Conservation (phyloP, 805 yeast species). For the Cyberlindnera misumaiensis region DNA sequence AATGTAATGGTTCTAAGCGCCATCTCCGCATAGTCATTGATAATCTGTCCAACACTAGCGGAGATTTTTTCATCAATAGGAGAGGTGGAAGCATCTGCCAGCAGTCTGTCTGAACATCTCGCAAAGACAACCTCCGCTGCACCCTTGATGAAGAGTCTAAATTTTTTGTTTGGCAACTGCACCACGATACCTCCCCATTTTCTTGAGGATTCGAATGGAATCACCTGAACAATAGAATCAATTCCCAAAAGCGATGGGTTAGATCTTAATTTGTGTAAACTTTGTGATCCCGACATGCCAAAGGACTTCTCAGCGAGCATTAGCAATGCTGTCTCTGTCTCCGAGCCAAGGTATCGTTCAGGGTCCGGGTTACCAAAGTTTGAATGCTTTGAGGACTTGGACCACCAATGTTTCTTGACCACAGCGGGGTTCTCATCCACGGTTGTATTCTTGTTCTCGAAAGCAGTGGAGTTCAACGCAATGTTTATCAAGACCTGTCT, state of each 20-base stretch:
- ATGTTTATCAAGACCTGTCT: conserved; percentile 47
- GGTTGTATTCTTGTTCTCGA: conserved; percentile 48
- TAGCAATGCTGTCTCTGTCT: conserved; percentile 88
- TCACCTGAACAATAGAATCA: conserved; percentile 50
- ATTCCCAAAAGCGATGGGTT: conserved; percentile 25
- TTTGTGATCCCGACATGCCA: conserved; percentile 26
- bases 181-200: conserved; percentile 89
- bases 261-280: conserved; percentile 41
- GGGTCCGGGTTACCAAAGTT: conserved; percentile 8
- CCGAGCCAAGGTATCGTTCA: conserved; percentile 81
- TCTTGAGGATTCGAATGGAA: conserved; percentile 88
- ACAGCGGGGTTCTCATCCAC: conserved; percentile 24
- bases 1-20: conserved; percentile 88
- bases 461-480: conserved; percentile 81
- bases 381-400: conserved; percentile 6
- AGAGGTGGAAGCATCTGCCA: conserved; percentile 21
- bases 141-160: conserved; percentile 74
- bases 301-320: conserved; percentile 56
- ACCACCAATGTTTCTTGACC: conserved; percentile 18
- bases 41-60: conserved; percentile 30
- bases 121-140: conserved; percentile 85
- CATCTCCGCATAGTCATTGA: conserved; percentile 58
- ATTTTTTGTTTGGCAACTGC: conserved; percentile 34
- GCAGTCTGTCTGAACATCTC: conserved; percentile 41
- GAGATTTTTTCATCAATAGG: conserved; percentile 16